Evolutionary conservation across 2,329 filamentous ascomycete genomes (phyloP), one percentile per base, ranked within the genome.

Genomic region (Sphaceloma murrayae): DNA sequence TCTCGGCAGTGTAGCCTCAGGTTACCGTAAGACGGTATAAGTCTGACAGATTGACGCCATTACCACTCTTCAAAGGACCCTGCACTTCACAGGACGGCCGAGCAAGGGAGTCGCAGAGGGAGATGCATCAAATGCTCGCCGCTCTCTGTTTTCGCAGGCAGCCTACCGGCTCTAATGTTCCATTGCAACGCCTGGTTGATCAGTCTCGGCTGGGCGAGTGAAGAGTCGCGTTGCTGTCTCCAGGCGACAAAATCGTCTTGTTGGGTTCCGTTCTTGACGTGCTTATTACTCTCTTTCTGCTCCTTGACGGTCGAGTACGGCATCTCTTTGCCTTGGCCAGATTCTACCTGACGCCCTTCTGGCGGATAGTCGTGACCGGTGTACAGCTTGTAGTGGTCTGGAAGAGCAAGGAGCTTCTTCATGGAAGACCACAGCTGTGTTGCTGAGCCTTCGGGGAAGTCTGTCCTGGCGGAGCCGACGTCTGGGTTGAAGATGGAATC

Each of bases 121-220:
- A 34, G 13, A 34, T 18, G 31, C 31, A 34, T 16, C 5, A 34
- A 17, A 5, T 17, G 13, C 16, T 34, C 31, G 11, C 31, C 31
- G 16, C 17, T 18, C 3, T 4, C 17, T 16, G 31, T 16, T 34
- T 13, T 13, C 31, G 5, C 4, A 5, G 64, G 62, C 30, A 66
- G 52, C 21, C 53, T 52, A 1, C 62, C 62, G 0, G 54, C 63
- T n/a, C 62, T 57, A 29, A 66, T 54, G 45, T 67, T 66, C 48
- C 31, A 34, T 51, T 66, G 63, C 52, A 67, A 46, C 2, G 61
- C 57, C 33, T 57, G 61, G 45, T 64, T 56, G 24, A 67, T 42
- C 45, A 67, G 44, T 27, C 49, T 58, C 2, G 62, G 64, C 22
- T 55, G 58, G 4, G 45, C 48, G 24, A 67, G 42, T 0, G 14